These are phyloP conservation scores for Digitaria exilis DNA, from an alignment of 202 grass and related monocot species.

Conservation along the genomic window DNA sequence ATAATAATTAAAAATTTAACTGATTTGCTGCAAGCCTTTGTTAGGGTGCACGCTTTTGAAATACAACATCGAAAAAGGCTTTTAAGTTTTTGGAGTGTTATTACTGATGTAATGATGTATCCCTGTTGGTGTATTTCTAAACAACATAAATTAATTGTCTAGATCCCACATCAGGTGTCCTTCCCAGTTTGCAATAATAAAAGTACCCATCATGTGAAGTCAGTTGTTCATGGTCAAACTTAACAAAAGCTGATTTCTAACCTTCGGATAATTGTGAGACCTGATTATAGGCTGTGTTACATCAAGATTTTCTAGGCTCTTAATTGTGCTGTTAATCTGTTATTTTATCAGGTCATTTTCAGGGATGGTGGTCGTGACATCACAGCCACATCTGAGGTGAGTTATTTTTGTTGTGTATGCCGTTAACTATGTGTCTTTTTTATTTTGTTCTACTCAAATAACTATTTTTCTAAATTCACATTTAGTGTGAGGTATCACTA, in stretches of 20 bases:
- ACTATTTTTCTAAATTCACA: not conserved
- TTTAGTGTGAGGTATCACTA: not conserved
- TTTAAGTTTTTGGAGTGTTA: not conserved
- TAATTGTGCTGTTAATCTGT: slow-evolving; percentile 38
- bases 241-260: not conserved
- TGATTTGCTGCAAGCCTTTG: not conserved
- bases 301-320: not conserved
- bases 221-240: not conserved
- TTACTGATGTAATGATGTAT: not conserved
- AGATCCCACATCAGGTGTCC: not conserved
- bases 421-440: not conserved
- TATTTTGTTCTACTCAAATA: slow-evolving; percentile 9
- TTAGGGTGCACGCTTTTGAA: not conserved
- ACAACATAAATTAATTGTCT: not conserved
- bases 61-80: not conserved
- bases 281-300: slow-evolving; percentile 1
- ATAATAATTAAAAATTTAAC: not conserved
- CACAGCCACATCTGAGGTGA: slow-evolving; percentile 59
- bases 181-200: not conserved
- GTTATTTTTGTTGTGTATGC: slow-evolving; percentile 16
- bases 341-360: slow-evolving; percentile 48
- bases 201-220: not conserved
- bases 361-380: slow-evolving; percentile 46
- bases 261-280: not conserved
- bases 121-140: not conserved